phyloP scores from a whole-genome alignment of 331 rosid species.

The Ulmus americana region DNA sequence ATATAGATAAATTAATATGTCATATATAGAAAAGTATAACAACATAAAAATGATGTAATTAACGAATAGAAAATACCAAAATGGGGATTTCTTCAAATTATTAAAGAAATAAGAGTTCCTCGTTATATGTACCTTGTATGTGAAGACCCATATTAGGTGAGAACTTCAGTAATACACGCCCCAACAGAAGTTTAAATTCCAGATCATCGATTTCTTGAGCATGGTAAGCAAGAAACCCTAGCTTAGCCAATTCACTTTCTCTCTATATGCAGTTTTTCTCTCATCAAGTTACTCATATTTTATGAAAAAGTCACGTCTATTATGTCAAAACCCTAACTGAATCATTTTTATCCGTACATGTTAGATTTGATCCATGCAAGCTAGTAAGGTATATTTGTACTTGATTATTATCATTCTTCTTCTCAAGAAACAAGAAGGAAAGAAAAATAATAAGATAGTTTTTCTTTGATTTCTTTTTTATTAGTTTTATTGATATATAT shows the following conservation, averaged over 20 bases:
- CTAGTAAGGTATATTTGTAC: slow-evolving; percentile 30
- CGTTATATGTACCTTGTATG: slow-evolving; percentile 40
- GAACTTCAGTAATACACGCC: slow-evolving; percentile 59
- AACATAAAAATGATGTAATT: slow-evolving; percentile 1
- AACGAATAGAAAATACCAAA: neutral
- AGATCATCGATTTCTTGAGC: slow-evolving; percentile 38
- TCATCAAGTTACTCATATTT: neutral
- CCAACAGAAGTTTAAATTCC: slow-evolving; percentile 41
- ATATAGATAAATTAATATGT: too few species aligned
- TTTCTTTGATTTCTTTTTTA: neutral
- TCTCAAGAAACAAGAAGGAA: neutral
- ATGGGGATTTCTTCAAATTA: slow-evolving; percentile 18
- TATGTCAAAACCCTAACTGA: slow-evolving; percentile 34
- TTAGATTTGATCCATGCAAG: slow-evolving; percentile 48
- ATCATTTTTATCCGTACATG: slow-evolving; percentile 8
- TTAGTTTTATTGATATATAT: neutral
- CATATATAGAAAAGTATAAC: neutral
- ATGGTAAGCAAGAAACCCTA: slow-evolving; percentile 32
- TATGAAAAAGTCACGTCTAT: slow-evolving; percentile 14
- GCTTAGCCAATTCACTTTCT: neutral
- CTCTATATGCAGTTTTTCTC: neutral
- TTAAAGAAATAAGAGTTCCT: neutral
- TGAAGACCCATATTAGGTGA: slow-evolving; percentile 79
- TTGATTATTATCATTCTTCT: neutral
- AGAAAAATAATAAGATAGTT: neutral